Conservation (phyloP, 169 alveolate genomes). For the Eimeria tenella region DNA sequence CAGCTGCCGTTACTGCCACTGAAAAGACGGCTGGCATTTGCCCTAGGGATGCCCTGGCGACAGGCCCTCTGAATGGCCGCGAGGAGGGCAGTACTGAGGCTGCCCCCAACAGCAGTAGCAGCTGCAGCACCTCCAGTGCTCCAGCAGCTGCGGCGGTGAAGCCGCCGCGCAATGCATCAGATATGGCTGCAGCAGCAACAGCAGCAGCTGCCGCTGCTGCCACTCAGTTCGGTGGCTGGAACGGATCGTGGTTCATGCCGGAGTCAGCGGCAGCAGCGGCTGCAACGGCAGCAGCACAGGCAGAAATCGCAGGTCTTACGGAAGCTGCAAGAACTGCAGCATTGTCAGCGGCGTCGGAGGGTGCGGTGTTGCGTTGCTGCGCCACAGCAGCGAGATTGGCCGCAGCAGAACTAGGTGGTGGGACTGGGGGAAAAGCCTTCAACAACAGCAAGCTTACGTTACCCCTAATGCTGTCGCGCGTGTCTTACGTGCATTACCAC, state of each 20-base stretch:
- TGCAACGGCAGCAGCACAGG: constrained; percentile 19
- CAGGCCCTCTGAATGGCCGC: background rate
- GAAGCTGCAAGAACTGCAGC: constrained; percentile 8
- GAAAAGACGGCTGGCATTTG: background rate
- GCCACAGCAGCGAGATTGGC: background rate
- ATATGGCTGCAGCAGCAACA: background rate
- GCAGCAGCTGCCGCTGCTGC: background rate
- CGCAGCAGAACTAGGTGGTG: background rate
- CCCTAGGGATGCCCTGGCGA: background rate
- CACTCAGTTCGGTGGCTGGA: background rate
- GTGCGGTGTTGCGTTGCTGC: background rate
- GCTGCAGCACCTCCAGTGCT: background rate
- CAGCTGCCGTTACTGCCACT: background rate
- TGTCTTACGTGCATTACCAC: background rate
- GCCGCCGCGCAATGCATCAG: background rate
- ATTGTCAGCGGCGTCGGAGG: background rate
- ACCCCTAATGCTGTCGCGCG: background rate
- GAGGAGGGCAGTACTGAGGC: background rate
- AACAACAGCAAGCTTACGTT: background rate
- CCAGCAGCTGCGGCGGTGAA: background rate
- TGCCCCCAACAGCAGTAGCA: background rate
- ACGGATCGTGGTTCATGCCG: background rate
- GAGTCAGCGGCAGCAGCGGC: background rate
- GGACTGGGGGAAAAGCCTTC: background rate
- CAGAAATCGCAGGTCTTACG: background rate